Base-by-base conservation (phyloP, 2,329 filamentous ascomycete species). In the Aaosphaeria arxii region DNA sequence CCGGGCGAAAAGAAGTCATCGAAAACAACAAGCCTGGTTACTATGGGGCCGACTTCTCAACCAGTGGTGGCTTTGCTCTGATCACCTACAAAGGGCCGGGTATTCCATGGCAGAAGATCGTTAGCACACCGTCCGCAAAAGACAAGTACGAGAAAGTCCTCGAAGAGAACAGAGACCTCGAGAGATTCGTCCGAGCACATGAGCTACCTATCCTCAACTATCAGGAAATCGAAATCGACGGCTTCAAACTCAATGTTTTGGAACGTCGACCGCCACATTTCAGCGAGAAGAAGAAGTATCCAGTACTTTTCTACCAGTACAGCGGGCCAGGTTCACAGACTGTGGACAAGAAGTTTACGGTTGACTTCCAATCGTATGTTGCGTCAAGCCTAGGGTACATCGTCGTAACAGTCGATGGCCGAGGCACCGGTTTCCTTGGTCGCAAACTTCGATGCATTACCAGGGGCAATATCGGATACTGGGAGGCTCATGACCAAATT, bases 221-320 rank as follows among this genome's bases (percentile, higher is more conserved):
- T 69, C 85, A 88, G 41, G 95, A 87, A 7, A 80, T 99, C 43
- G 87, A 86, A n/a, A 82, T 97, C 11, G 87, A 94, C 53, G 88
- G 86, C 31, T 86, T 88, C 57, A 81, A 85, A 13, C 72, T 89
- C 11, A 84, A 88, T 50, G 78, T 87, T 9, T 75, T 97, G 11
- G 94, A 99, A 71, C 87, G 91, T 30, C 87, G 90, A 0, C 94
- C 94, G 5, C 88, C 91, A 1, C 87, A 96, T 70, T 99, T 97
- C 66, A 82, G 91, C 67, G 77, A 83, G 13, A 85, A 84, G 59
- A 91, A 88, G 72, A 85, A 88, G 64, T 97, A 99, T 59, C 94
- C 94, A 0, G 91, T 99, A 1, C 81, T 99, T 4, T 99, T 99
- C 77, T 87, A 89, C 62, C 86, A 96, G 50, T 99, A 99, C 74